Evolutionary conservation across 495 filamentous ascomycete genomes (phyloP), one percentile per base, ranked within the genome.

Genomic region (Echria macrotheca): DNA sequence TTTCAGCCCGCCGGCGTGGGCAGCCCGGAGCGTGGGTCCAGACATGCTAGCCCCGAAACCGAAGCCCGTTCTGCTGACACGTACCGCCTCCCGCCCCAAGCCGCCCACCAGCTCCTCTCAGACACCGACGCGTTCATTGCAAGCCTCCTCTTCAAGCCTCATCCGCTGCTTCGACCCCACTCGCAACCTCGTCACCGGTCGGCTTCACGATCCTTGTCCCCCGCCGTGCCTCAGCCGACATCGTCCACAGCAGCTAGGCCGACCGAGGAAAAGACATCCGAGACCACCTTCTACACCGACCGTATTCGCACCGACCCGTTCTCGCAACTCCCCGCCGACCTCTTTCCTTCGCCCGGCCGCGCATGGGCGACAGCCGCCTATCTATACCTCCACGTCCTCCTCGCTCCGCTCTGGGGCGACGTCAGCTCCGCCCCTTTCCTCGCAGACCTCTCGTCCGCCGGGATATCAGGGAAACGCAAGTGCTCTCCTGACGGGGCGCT

Each of bases 291-390:
- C n/a, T n/a, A n/a, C n/a, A n/a, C n/a, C n/a, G n/a, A n/a, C n/a
- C n/a, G n/a, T n/a, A n/a, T n/a, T n/a, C 18, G 25, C 9, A 33
- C 10, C 8, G 24, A 53, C 25, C 38, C 52, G 1, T 55, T 50
- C 29, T 12, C 29, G 5, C 3, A 19, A 14, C 42, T 53, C 1
- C 38, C 50, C 4, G 22, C 49, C 2, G 36, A 28, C 0, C 44
- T 45, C 10, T 48, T 50, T 25, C 58, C 58, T 1, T 53, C 46
- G 11, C 23, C 55, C 17, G 50, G 48, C 26, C 55, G 58, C 23
- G 52, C 58, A 33, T 61, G 58, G 58, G 58, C 55, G 5, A 40
- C 52, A 1, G 58, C 58, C 15, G 52, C 40, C 6, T 61, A 61
- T 28, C 37, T 61, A 15, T 61, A 58, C 23, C 52, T 56, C 0